Evolutionary conservation across 129 eudicot genomes (phyloP).

Genomic region (Centella asiatica): DNA sequence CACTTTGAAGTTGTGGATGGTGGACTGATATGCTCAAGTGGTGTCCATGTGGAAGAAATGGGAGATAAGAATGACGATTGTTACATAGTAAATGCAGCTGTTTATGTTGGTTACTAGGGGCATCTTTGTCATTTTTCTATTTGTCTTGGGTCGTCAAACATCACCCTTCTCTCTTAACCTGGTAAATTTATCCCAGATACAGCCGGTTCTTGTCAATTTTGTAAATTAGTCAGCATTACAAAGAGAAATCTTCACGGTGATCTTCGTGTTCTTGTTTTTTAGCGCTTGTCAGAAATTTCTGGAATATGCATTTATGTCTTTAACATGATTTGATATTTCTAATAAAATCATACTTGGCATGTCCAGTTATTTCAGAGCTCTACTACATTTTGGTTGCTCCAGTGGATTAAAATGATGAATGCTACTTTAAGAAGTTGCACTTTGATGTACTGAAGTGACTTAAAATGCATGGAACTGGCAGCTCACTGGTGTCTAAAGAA

Average conservation of each 20-base stretch:
- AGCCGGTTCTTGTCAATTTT: no score
- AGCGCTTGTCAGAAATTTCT: neutral
- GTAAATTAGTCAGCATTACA: neutral
- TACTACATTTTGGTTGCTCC: neutral
- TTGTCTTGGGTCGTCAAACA: neutral
- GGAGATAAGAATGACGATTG: slow-evolving; percentile 91
- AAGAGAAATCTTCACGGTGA: neutral
- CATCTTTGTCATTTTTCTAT: neutral
- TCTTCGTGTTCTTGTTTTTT: neutral
- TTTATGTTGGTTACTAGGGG: slow-evolving; percentile 76
- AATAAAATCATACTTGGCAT: neutral
- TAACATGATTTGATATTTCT: neutral
- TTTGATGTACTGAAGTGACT: no score
- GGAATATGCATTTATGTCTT: neutral
- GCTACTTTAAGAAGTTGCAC: no score
- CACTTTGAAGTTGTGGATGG: slow-evolving; percentile 87
- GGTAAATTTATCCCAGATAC: no score
- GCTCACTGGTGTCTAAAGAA: no score
- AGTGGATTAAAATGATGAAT: no score
- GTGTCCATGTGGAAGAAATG: slow-evolving; percentile 96
- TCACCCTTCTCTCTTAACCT: neutral
- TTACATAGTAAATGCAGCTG: slow-evolving; percentile 94
- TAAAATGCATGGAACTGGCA: no score
- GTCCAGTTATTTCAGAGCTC: neutral
- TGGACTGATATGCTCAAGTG: slow-evolving; percentile 95